Evolutionary conservation across 176 grass and related monocot species (phyloP).

Genomic region (Raddia guianensis): DNA sequence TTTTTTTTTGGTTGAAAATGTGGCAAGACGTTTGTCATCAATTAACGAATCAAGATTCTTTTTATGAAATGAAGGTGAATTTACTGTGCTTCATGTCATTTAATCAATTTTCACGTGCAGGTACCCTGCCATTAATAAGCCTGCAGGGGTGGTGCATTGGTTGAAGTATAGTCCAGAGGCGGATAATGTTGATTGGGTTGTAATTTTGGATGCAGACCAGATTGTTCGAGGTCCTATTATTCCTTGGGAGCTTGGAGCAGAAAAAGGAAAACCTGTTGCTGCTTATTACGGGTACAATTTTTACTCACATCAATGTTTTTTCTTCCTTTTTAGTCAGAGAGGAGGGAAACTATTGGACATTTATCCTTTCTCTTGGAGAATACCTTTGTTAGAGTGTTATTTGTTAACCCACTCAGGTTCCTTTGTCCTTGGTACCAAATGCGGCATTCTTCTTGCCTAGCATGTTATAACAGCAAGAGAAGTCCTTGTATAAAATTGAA

Average conservation of each 20-base stretch:
- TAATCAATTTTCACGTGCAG: conserved; percentile 41
- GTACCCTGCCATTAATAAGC: conserved; percentile 98
- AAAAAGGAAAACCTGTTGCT: conserved; percentile 89
- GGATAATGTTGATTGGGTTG: conserved; percentile 87
- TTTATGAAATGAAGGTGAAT: conserved; percentile 3
- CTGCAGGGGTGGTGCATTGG: conserved; percentile 90
- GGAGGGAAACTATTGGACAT: not conserved
- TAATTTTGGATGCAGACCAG: conserved; percentile 93
- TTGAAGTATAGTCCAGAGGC: conserved; percentile 84
- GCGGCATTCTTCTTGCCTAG: conserved; percentile 8
- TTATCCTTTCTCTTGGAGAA: not conserved
- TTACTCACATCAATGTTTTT: not conserved
- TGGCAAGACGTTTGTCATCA: no score
- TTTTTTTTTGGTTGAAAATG: no score
- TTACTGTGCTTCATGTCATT: conserved; percentile 8
- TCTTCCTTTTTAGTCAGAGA: conserved; percentile 12
- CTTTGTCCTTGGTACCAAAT: conserved; percentile 11
- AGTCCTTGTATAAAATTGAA: conserved; percentile 1
- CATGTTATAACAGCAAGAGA: not conserved
- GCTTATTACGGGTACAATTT: conserved; percentile 84
- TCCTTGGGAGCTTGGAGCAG: conserved; percentile 90
- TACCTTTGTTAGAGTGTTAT: conserved; percentile 8
- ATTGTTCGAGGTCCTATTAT: conserved; percentile 85
- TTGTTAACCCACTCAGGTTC: not conserved
- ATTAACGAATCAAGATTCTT: not conserved